phyloP scores from a whole-genome alignment of 352 stramenopile species.

The Phytopythium vexans region DNA sequence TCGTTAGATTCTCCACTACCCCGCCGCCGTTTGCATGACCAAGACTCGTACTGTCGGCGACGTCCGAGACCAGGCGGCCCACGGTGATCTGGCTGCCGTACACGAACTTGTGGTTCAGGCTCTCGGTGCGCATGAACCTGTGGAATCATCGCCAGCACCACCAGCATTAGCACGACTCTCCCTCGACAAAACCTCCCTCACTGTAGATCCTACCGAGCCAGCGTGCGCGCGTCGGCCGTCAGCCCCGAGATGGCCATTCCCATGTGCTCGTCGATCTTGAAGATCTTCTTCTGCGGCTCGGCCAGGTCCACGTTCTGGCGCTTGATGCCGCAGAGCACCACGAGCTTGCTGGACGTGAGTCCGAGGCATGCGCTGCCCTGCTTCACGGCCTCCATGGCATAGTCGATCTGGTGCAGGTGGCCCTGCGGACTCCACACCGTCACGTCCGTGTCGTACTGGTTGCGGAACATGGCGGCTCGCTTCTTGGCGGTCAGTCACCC shows the following conservation, averaged over 20 bases:
- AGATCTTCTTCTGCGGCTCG: slow-evolving; percentile 97
- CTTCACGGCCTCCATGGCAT: slow-evolving; percentile 95
- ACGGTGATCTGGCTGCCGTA: slow-evolving; percentile 95
- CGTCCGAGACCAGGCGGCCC: slow-evolving; percentile 92
- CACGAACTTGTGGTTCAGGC: slow-evolving; percentile 99
- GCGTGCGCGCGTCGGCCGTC: slow-evolving; percentile 95
- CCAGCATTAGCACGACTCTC: slow-evolving; percentile 5
- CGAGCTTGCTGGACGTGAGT: slow-evolving; percentile 91
- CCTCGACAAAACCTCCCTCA: neutral
- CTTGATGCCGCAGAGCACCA: slow-evolving; percentile 91
- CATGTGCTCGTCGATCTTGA: slow-evolving; percentile 99
- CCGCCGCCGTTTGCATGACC: neutral
- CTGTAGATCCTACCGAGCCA: slow-evolving; percentile 60
- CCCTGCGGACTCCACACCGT: slow-evolving; percentile 99
- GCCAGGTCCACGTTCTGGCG: slow-evolving; percentile 88
- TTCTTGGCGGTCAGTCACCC: neutral
- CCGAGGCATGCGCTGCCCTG: slow-evolving; percentile 96
- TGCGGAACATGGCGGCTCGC: slow-evolving; percentile 93
- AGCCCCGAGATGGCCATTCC: slow-evolving; percentile 97
- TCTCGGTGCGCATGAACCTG: slow-evolving; percentile 97
- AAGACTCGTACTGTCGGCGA: slow-evolving; percentile 89
- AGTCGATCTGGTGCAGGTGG: slow-evolving; percentile 98
- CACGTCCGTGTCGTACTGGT: slow-evolving; percentile 99
- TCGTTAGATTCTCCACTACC: neutral
- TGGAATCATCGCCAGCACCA: too few relatives aligned